These are phyloP conservation scores for Conringia planisiliqua DNA, from an alignment of 345 rosid genomes.

Conservation along the genomic window DNA sequence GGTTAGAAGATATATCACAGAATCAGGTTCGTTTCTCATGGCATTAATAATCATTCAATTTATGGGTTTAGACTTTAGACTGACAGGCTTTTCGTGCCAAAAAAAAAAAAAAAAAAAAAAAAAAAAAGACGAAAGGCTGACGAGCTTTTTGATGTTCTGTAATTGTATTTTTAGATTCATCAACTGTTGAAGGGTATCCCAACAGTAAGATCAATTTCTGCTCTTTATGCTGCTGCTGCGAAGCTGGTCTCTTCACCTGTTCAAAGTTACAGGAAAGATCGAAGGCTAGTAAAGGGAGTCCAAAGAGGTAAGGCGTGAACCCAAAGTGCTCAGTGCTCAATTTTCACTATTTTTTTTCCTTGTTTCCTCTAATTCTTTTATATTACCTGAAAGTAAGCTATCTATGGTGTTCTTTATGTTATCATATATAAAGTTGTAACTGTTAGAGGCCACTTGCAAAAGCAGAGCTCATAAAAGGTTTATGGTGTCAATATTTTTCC, in stretches of 20 bases:
- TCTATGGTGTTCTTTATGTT: background rate
- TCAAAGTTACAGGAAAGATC: constrained; percentile 82
- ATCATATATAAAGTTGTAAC: background rate
- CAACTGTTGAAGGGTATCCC: constrained; percentile 73
- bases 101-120: background rate
- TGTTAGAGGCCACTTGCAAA: constrained; percentile 11
- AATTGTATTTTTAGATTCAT: constrained; percentile 48
- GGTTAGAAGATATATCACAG: constrained; percentile 95
- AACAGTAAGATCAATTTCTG: constrained; percentile 65
- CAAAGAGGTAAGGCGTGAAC: constrained; percentile 71
- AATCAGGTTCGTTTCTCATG: constrained; percentile 61
- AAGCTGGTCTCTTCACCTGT: constrained; percentile 86
- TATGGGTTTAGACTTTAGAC: constrained; percentile 15
- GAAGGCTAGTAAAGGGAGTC: constrained; percentile 77
- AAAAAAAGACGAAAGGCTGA: background rate
- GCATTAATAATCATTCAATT: constrained; percentile 7
- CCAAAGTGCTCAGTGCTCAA: background rate
- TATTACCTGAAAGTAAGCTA: background rate
- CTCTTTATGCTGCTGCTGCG: constrained; percentile 75
- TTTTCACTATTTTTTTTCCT: background rate
- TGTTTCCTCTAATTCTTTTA: background rate
- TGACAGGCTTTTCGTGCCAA: background rate
- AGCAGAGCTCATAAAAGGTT: background rate
- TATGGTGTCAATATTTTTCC: background rate
- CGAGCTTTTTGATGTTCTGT: constrained; percentile 8